A percentile compares a stretch with the other conserved stretches of the same genome.
phyloP scores from a whole-genome alignment of 2,329 filamentous ascomycete species.

The Fusarium anthophilum region DNA sequence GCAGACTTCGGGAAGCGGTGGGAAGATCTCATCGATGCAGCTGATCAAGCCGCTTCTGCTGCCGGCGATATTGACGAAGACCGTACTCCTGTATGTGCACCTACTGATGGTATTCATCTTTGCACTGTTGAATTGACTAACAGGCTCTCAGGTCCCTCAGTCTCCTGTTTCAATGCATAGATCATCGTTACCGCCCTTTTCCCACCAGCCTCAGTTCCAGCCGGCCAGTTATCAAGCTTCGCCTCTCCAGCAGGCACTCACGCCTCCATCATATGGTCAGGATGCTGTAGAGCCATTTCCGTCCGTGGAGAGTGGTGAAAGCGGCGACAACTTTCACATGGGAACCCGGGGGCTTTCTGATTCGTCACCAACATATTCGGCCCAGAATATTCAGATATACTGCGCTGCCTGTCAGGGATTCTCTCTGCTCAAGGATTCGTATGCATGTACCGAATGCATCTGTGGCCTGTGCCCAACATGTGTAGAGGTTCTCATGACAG shows the following conservation, averaged over 20 bases:
- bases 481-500: conserved; percentile 80
- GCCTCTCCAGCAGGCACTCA: conserved; percentile 88
- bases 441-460: conserved; percentile 95
- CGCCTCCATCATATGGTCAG: conserved; percentile 77
- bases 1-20: conserved; percentile 88
- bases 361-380: conserved; percentile 78
- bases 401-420: conserved; percentile 87
- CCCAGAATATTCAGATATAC: conserved; percentile 86
- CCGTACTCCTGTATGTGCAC: conserved; percentile 75
- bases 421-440: conserved; percentile 82
- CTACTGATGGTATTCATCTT: background rate
- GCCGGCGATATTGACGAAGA: conserved; percentile 93
- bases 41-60: conserved; percentile 76
- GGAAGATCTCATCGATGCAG: conserved; percentile 96
- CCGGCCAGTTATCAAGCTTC: conserved; percentile 81
- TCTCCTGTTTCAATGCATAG: conserved; percentile 72
- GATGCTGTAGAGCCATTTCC: conserved; percentile 83
- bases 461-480: conserved; percentile 91
- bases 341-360: conserved; percentile 70
- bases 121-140: conserved; percentile 35
- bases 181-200: conserved; percentile 69
- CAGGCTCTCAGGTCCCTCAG: conserved; percentile 63
- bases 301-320: conserved; percentile 82
- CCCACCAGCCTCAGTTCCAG: conserved; percentile 69
- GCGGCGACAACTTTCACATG: conserved; percentile 78